Evolutionary conservation across 169 alveolate species (phyloP).

Genomic region (Plasmodium ovale): DNA sequence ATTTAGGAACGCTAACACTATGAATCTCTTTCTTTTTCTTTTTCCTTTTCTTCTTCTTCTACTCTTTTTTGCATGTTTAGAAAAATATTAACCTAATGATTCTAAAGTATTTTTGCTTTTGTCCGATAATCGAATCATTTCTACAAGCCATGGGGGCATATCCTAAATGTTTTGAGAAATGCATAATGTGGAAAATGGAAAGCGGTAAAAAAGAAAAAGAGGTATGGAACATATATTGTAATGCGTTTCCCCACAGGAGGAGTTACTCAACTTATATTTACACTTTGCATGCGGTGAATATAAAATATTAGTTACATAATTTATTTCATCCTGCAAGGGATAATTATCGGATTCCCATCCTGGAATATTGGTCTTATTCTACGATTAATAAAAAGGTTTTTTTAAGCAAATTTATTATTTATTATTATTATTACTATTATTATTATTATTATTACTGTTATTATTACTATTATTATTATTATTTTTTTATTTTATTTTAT

Average conservation of each 20-base stretch:
- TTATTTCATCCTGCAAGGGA: constrained; percentile 3
- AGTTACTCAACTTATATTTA: not conserved
- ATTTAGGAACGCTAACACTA: no score
- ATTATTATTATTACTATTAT: not conserved
- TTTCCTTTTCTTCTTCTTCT: not conserved
- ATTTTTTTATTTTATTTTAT: not conserved
- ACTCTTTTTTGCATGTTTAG: not conserved
- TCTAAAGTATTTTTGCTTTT: constrained; percentile 58
- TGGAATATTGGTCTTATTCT: constrained; percentile 47
- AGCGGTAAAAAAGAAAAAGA: not conserved
- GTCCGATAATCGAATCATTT: constrained; percentile 40
- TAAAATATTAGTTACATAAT: constrained; percentile 24
- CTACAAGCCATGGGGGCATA: constrained; percentile 63
- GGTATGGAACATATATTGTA: not conserved
- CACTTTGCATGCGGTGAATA: not conserved
- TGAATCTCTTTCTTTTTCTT: no score
- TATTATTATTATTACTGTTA: not conserved
- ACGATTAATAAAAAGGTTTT: not conserved
- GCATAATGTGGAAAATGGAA: not conserved
- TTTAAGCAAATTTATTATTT: not conserved
- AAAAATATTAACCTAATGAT: constrained; percentile 34
- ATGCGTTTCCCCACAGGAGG: not conserved
- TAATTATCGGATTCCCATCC: constrained; percentile 15
- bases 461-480: not conserved
- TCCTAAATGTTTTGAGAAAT: constrained; percentile 32